These are phyloP conservation scores for Afroboletus lepidellus DNA, from an alignment of 1,284 basidiomycete genomes.

Conservation along the genomic window DNA sequence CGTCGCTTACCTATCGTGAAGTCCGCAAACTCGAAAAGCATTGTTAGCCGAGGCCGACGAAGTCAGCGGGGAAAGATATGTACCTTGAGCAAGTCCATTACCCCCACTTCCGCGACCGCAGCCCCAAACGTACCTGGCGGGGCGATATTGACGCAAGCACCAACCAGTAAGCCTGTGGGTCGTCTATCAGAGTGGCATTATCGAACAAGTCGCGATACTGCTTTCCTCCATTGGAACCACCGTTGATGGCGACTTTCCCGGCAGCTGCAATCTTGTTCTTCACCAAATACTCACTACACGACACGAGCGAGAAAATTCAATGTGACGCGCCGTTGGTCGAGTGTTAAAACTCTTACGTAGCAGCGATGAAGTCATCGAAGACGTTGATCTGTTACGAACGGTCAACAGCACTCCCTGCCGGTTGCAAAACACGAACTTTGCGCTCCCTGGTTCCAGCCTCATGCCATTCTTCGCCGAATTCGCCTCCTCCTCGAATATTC, in stretches of 20 bases:
- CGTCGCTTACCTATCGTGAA: slow-evolving; percentile 65
- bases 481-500: slow-evolving; percentile 80
- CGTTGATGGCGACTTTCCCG: slow-evolving; percentile 77
- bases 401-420: not conserved
- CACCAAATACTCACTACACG: slow-evolving; percentile 63
- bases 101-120: slow-evolving; percentile 79
- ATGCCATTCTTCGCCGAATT: slow-evolving; percentile 86
- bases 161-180: slow-evolving; percentile 65
- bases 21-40: slow-evolving; percentile 56
- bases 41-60: slow-evolving; percentile 1
- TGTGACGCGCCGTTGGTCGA: not conserved
- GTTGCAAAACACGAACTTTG: slow-evolving; percentile 49
- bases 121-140: slow-evolving; percentile 77
- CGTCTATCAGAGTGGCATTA: slow-evolving; percentile 8
- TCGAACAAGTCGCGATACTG: slow-evolving; percentile 2
- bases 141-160: slow-evolving; percentile 78
- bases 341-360: slow-evolving; percentile 56
- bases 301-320: not conserved
- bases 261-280: slow-evolving; percentile 67
- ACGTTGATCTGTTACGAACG: slow-evolving; percentile 56
- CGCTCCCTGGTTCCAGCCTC: slow-evolving; percentile 65
- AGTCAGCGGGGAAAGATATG: slow-evolving; percentile 3
- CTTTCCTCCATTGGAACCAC: slow-evolving; percentile 75
- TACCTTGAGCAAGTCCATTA: slow-evolving; percentile 79
- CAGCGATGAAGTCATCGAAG: slow-evolving; percentile 81